These are phyloP conservation scores for Fusarium compactum DNA, from an alignment of 2,329 filamentous ascomycete species.

Conservation along the genomic window DNA sequence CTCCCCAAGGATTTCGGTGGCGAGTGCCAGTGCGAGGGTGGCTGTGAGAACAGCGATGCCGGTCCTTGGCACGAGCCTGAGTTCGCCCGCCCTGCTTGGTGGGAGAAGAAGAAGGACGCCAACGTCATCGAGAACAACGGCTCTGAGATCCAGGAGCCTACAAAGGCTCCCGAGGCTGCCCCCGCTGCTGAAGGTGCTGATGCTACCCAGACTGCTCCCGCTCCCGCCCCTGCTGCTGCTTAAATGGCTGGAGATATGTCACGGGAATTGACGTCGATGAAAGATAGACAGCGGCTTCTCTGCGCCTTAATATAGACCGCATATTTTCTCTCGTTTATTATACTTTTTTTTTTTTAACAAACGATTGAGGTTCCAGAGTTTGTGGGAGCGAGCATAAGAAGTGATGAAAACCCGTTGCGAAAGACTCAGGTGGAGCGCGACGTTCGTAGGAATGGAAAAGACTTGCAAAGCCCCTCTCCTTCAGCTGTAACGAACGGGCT, in stretches of 20 bases:
- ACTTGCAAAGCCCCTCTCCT: constrained; percentile 2
- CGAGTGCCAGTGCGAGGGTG: constrained; percentile 81
- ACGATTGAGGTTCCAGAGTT: constrained; percentile 16
- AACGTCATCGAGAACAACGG: constrained; percentile 57
- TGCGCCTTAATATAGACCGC: constrained; percentile 42
- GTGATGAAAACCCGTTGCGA: constrained; percentile 29
- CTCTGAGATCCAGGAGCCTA: constrained; percentile 53
- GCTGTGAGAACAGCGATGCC: constrained; percentile 87
- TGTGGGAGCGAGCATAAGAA: constrained; percentile 23
- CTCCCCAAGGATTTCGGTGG: constrained; percentile 89
- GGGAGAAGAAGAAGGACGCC: constrained; percentile 63
- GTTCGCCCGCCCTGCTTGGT: constrained; percentile 75
- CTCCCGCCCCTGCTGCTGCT: constrained; percentile 49
- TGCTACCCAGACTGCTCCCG: constrained; percentile 52
- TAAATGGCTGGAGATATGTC: constrained; percentile 37
- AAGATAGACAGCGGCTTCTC: constrained; percentile 33
- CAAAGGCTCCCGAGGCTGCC: constrained; percentile 49
- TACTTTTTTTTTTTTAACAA: constrained; percentile 27
- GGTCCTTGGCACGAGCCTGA: constrained; percentile 87
- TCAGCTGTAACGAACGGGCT: constrained; percentile 8
- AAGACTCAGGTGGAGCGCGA: constrained; percentile 28
- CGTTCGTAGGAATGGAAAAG: constrained; percentile 24
- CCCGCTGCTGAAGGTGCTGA: constrained; percentile 50
- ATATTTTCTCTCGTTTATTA: constrained; percentile 40
- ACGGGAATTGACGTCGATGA: constrained; percentile 12